Evolutionary conservation across 768 basidiomycete genomes (phyloP), one percentile per base, ranked within the genome.

Genomic region (Pisolithus microcarpus): DNA sequence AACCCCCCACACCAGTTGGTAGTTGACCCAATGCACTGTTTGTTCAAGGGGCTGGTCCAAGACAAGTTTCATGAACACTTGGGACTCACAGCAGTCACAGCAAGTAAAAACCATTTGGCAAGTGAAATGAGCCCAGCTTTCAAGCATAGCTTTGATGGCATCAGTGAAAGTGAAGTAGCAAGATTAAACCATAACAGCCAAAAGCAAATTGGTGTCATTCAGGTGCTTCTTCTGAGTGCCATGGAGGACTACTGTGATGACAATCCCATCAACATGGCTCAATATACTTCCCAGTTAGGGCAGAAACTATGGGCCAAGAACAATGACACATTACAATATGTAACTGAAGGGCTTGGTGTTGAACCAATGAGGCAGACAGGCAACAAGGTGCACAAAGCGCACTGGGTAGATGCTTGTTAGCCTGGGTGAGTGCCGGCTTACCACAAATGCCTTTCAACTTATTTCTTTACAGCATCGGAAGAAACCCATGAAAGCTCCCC

Each of bases 11-110:
- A 13, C 5, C 51, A 48, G 10, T 21, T 58, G 2, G 56, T 62
- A 3, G 52, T 61, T 4, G 52, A 65, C 31, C 7, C 49, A 1
- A 65, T 65, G 62, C 64, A 65, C 52, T 55, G 50, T 42, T 19
- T 60, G 6, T 21, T 50, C 6, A 24, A 39, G 26, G 43, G 43
- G 7, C 24, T 43, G 11, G 16, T 28, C 16, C 46, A 48, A 23
- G 38, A 21, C 30, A 50, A 43, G 38, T 44, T 26, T 37, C 36
- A 30, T 39, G 46, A 54, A 44, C 54, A 40, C 34, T 48, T 49
- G 15, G 19, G 46, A 23, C 40, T 51, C 26, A 51, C 13, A 9
- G 5, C 24, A 16, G 21, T 16, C 6, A 15, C 24, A 6, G 36
- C 46, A 42, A 21, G 28, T 46, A 38, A 51, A 30, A 38, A 37